Percentiles rank a stretch among this genome's conserved stretches.
Conservation (phyloP, 2,329 filamentous ascomycete species). For the Pestalotiopsis sp. region DNA sequence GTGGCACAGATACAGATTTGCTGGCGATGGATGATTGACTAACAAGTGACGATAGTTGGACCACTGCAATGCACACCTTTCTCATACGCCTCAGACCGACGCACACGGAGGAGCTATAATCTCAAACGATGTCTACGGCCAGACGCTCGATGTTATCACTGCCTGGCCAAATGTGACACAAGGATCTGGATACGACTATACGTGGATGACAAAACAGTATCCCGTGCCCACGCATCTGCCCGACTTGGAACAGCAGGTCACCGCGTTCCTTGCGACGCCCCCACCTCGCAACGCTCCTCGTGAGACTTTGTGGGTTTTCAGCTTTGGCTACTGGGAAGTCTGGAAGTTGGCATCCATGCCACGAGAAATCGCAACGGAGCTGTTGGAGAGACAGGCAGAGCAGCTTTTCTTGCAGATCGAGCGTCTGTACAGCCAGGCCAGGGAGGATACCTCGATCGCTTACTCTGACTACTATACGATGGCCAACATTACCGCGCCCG, state of each 20-base stretch:
- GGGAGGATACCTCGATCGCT: conserved; percentile 41
- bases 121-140: conserved; percentile 55
- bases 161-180: conserved; percentile 26
- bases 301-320: conserved; percentile 55
- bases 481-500: conserved; percentile 22
- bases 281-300: conserved; percentile 32
- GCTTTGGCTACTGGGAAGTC: conserved; percentile 55
- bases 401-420: conserved; percentile 48
- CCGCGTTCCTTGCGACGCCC: conserved; percentile 43
- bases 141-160: conserved; percentile 33
- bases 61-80: conserved; percentile 44
- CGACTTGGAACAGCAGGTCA: conserved; percentile 46
- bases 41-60: conserved; percentile 36
- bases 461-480: conserved; percentile 43
- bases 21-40: conserved; percentile 11
- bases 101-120: conserved; percentile 57
- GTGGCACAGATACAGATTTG: background rate
- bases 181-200: conserved; percentile 42
- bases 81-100: conserved; percentile 40
- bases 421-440: conserved; percentile 43
- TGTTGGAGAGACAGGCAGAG: conserved; percentile 36
- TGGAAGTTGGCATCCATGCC: conserved; percentile 53
- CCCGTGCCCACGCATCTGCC: conserved; percentile 37
- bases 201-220: conserved; percentile 42
- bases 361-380: conserved; percentile 33